phyloP scores from a whole-genome alignment of 306 rosid genomes.

The Ziziphus jujuba region DNA sequence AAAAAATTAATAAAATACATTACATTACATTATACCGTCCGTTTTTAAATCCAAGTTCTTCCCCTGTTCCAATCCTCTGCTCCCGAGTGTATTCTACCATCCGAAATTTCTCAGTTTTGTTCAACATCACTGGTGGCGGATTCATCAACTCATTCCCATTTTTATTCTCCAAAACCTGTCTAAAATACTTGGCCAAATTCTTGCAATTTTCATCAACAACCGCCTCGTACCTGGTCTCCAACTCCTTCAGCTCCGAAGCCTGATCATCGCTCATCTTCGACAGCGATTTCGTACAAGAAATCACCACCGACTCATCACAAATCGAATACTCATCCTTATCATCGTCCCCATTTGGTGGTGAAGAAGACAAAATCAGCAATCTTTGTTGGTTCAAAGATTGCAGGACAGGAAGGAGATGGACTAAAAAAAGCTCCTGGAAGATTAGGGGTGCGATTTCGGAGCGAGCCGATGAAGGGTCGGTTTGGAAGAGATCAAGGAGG shows the following conservation, averaged over 20 bases:
- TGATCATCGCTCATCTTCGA: slow-evolving; percentile 70
- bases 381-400: slow-evolving; percentile 55
- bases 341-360: neutral
- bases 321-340: slow-evolving; percentile 37
- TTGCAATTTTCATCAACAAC: slow-evolving; percentile 68
- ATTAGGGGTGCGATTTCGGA: slow-evolving; percentile 67
- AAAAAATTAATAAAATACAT: neutral
- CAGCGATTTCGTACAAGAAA: slow-evolving; percentile 52
- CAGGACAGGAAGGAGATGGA: slow-evolving; percentile 67
- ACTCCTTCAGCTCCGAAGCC: slow-evolving; percentile 54
- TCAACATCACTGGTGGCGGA: slow-evolving; percentile 42
- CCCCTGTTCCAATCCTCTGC: slow-evolving; percentile 30
- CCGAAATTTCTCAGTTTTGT: slow-evolving; percentile 15
- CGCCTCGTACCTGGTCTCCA: slow-evolving; percentile 61
- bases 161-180: slow-evolving; percentile 41
- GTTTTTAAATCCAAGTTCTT: slow-evolving; percentile 34
- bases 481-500: slow-evolving; percentile 52
- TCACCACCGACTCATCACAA: slow-evolving; percentile 27
- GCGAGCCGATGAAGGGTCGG: slow-evolving; percentile 56
- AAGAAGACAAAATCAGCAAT: slow-evolving; percentile 38
- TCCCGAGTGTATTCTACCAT: neutral
- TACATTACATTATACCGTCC: slow-evolving; percentile 88
- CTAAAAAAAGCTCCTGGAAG: slow-evolving; percentile 61
- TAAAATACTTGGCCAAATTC: slow-evolving; percentile 53
- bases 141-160: slow-evolving; percentile 25